These are phyloP conservation scores for Neotropicomus parvogracilis DNA, from an alignment of 1,284 basidiomycete species.

Conservation along the genomic window DNA sequence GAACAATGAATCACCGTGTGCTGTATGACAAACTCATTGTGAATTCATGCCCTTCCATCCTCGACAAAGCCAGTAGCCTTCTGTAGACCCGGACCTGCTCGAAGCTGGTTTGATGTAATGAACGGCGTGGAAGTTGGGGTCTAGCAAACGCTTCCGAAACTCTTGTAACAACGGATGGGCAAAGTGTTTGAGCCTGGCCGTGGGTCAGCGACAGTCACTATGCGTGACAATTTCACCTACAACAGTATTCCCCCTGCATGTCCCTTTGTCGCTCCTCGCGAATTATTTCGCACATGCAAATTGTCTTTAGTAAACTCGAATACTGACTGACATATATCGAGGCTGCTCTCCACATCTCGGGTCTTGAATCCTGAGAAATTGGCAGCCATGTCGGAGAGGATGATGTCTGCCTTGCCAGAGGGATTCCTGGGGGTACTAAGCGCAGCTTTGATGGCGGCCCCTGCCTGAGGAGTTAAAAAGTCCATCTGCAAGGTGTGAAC, in stretches of 20 bases:
- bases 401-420: conserved; percentile 58
- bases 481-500: conserved; percentile 70
- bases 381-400: conserved; percentile 77
- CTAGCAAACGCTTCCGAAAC: conserved; percentile 51
- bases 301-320: conserved; percentile 56
- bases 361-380: conserved; percentile 63
- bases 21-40: not conserved
- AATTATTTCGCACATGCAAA: conserved; percentile 44
- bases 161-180: conserved; percentile 54
- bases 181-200: conserved; percentile 69
- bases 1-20: too few relatives aligned
- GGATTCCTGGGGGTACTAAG: conserved; percentile 38
- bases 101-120: conserved; percentile 62
- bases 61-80: conserved; percentile 71
- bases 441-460: conserved; percentile 44
- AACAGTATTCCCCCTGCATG: conserved; percentile 57
- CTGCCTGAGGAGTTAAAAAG: conserved; percentile 64
- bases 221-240: conserved; percentile 42
- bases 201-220: not conserved
- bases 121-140: conserved; percentile 58
- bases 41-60: conserved; percentile 43
- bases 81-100: conserved; percentile 66
- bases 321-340: conserved; percentile 63
- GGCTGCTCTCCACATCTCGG: conserved; percentile 56
- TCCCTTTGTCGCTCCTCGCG: conserved; percentile 33